phyloP scores from a whole-genome alignment of 2,329 filamentous ascomycete genomes.

The Eutypa lata region DNA sequence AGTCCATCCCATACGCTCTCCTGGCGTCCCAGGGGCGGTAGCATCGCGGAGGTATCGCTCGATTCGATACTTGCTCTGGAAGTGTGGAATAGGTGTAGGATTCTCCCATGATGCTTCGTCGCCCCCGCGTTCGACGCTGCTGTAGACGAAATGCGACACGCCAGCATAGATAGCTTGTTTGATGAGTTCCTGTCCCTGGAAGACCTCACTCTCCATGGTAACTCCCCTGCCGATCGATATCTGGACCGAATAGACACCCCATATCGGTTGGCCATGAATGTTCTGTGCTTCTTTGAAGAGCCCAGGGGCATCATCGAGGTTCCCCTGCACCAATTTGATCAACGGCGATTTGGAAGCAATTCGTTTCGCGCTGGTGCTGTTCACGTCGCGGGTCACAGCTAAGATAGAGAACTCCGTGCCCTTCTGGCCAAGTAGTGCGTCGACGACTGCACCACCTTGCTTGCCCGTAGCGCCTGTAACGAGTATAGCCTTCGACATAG shows the following conservation, averaged over 20 bases:
- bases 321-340: constrained; percentile 44
- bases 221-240: constrained; percentile 33
- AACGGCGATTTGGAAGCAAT: constrained; percentile 39
- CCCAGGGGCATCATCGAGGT: constrained; percentile 47
- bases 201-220: constrained; percentile 31
- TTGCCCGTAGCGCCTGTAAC: constrained; percentile 47
- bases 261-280: constrained; percentile 35
- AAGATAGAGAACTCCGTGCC: constrained; percentile 39
- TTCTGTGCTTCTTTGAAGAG: constrained; percentile 40
- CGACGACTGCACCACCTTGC: constrained; percentile 43
- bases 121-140: constrained; percentile 61
- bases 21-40: constrained; percentile 31
- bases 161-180: constrained; percentile 53
- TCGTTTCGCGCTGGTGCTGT: constrained; percentile 43
- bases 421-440: constrained; percentile 33
- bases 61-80: constrained; percentile 58
- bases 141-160: constrained; percentile 62
- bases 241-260: constrained; percentile 60
- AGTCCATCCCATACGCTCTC: constrained; percentile 52
- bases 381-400: constrained; percentile 55
- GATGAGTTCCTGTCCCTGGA: constrained; percentile 56
- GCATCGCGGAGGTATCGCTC: constrained; percentile 57
- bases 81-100: constrained; percentile 58
- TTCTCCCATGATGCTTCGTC: constrained; percentile 45
- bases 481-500: constrained; percentile 34